Evolutionary conservation across 2,329 filamentous ascomycete species (phyloP), one percentile per base, ranked within the genome.

Genomic region (Hyphodiscus sp.): DNA sequence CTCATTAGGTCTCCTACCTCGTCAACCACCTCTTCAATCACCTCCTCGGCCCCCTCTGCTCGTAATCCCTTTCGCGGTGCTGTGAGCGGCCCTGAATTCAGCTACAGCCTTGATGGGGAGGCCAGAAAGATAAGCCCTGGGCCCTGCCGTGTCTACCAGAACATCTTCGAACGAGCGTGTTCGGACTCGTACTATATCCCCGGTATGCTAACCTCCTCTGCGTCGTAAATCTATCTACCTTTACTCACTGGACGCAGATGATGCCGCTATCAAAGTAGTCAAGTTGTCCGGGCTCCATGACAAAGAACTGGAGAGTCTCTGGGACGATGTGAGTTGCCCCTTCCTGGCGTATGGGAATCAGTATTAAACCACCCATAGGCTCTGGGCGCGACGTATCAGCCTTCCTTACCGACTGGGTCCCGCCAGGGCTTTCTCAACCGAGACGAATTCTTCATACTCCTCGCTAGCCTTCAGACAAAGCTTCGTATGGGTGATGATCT

Each of bases 381-480:
- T 46, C 44, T 46, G 15, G 26, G 19, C 44, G 44, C 44, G 18
- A 46, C 44, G 6, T 46, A 29, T 46, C 20, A 46, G n/a, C 16
- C 15, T 46, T 26, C 44, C 15, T 26, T 16, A 11, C 16, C 44
- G 26, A 20, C 26, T 26, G 44, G 26, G 20, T 29, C 44, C 8
- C 20, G 20, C 20, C 19, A 46, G 26, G 44, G 19, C n/a, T 46
- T 46, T 46, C 44, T 46, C 44, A 46, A 26, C n/a, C 16, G 26
- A 29, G 20, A 46, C 19, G 44, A 46, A 11, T 46, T 46, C 44
- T 46, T 46, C n/a, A 46, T 46, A 46, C 20, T 46, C n/a, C 44
- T 46, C 26, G 44, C 44, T 11, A 29, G 44, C 26, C 44, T 46
- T 16, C 44, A 46, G 20, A 26, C 15, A 10, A 20, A 46, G 19